phyloP scores from a whole-genome alignment of 2,329 filamentous ascomycete genomes.

The Gnomoniopsis sp. region DNA sequence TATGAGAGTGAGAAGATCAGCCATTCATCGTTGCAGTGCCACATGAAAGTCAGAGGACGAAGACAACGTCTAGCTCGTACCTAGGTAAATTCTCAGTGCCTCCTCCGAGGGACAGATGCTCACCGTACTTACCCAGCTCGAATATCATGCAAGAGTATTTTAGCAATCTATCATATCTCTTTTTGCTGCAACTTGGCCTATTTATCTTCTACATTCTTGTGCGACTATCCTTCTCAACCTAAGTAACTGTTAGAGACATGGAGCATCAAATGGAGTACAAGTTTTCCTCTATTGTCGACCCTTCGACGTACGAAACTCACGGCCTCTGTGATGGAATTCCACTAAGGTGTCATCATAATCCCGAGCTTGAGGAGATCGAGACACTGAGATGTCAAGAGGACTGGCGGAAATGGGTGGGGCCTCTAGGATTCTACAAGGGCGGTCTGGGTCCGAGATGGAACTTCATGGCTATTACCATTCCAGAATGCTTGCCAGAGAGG shows the following conservation, averaged over 20 bases:
- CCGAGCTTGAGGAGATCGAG: background rate
- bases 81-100: no score
- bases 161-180: no score
- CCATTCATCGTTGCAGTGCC: no score
- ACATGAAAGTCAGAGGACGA: no score
- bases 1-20: no score
- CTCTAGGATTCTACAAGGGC: background rate
- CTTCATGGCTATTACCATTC: background rate
- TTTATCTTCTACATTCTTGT: no score
- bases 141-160: no score
- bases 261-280: background rate
- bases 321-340: background rate
- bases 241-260: background rate
- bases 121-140: no score
- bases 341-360: background rate
- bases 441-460: background rate
- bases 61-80: no score
- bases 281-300: background rate
- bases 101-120: no score
- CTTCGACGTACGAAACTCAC: background rate
- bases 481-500: conserved; percentile 14
- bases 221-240: no score
- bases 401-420: background rate
- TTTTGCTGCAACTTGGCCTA: no score
- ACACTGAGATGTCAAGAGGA: background rate